These are phyloP conservation scores for Fusarium torreyae DNA, from an alignment of 2,329 filamentous ascomycete genomes.

Conservation along the genomic window DNA sequence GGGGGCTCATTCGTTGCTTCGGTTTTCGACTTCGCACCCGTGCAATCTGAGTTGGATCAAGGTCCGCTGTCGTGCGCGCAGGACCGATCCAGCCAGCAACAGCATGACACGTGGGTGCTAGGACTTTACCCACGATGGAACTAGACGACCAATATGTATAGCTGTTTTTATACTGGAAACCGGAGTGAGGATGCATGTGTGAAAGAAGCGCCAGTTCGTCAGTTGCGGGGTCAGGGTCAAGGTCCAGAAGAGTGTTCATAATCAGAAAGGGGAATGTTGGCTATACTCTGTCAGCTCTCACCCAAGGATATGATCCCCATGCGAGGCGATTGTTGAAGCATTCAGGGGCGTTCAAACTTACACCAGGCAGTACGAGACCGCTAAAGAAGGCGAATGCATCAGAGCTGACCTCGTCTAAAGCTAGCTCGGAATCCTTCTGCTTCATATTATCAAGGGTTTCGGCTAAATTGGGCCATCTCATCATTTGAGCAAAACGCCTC, in stretches of 20 bases:
- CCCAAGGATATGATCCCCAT: not conserved
- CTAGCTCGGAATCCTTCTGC: slow-evolving; percentile 70
- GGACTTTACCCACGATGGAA: slow-evolving; percentile 81
- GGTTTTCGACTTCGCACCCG: slow-evolving; percentile 74
- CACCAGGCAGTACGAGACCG: slow-evolving; percentile 79
- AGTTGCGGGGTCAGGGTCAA: slow-evolving; percentile 77
- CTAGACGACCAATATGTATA: slow-evolving; percentile 83
- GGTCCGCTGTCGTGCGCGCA: slow-evolving; percentile 76
- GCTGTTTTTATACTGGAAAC: slow-evolving; percentile 81
- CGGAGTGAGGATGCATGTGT: slow-evolving; percentile 77
- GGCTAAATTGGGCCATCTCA: slow-evolving; percentile 83
- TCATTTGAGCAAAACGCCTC: slow-evolving; percentile 76
- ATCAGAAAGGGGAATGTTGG: slow-evolving; percentile 79
- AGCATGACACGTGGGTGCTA: slow-evolving; percentile 79
- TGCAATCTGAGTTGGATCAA: slow-evolving; percentile 78
- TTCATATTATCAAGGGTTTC: slow-evolving; percentile 75
- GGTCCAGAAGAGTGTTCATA: slow-evolving; percentile 84
- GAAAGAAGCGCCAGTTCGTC: slow-evolving; percentile 77
- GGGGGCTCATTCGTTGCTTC: slow-evolving; percentile 68
- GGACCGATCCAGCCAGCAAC: slow-evolving; percentile 83
- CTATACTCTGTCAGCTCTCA: slow-evolving; percentile 51
- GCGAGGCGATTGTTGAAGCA: not conserved
- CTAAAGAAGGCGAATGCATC: slow-evolving; percentile 85
- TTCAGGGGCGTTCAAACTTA: slow-evolving; percentile 56
- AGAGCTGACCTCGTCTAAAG: slow-evolving; percentile 73